Conservation (phyloP, 2,329 filamentous ascomycete species). For the Sporothrix brunneoviolacea region DNA sequence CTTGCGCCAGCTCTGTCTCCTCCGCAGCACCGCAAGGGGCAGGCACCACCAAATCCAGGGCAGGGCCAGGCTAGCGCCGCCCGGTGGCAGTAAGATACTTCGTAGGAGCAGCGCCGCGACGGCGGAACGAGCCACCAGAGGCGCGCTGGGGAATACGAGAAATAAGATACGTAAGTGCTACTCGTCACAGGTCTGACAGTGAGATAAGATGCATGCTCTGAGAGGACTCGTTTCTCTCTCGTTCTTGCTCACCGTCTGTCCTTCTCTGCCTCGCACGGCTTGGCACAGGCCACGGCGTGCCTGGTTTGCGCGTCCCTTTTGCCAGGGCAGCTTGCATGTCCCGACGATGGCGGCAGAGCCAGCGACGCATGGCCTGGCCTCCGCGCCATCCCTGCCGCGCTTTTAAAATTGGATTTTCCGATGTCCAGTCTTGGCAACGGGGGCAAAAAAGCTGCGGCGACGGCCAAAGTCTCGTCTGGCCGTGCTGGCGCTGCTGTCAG, state of each 20-base stretch:
- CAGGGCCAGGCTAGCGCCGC: no score
- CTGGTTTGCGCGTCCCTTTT: not conserved
- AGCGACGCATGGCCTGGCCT: slow-evolving; percentile 4
- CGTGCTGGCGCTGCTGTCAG: no score
- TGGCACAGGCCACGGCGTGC: not conserved
- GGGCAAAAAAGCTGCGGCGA: not conserved
- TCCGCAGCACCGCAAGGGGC: no score
- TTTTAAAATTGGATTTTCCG: slow-evolving; percentile 8
- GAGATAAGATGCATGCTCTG: not conserved
- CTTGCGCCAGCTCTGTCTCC: no score
- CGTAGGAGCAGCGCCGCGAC: no score
- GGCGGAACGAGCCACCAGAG: no score
- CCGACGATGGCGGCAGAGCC: no score
- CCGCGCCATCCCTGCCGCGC: not conserved
- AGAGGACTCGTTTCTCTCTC: slow-evolving; percentile 2
- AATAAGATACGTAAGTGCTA: not conserved
- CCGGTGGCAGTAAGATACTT: no score
- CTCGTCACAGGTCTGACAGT: not conserved
- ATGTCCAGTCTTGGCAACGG: not conserved
- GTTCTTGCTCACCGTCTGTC: not conserved
- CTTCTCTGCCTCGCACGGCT: slow-evolving; percentile 3
- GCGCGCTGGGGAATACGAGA: slow-evolving; percentile 4
- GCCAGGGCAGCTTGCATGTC: no score
- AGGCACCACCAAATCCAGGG: no score
- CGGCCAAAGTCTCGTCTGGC: not conserved